Base-by-base conservation (phyloP, 345 rosid species). In the Ailanthus altissimus region DNA sequence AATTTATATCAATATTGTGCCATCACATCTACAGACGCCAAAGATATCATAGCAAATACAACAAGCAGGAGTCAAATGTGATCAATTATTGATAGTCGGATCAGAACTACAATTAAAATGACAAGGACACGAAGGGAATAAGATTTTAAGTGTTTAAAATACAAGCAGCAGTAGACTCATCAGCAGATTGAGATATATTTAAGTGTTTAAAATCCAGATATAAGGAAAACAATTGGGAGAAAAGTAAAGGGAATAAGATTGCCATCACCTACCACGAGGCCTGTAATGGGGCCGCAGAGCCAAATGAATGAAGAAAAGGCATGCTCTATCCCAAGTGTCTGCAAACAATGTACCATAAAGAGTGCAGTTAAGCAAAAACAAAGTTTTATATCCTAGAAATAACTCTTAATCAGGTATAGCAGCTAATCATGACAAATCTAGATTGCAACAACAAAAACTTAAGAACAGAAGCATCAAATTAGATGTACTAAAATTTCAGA, bases 271-370 rank as follows among this genome's bases (percentile, higher is more conserved):
- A 96, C 99, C 98, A 91, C 97, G 77, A 96, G 97, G 74, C 97
- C 99, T 72, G 99, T 91, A 66, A 96, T 91, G 2, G 97, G 99
- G 71, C 99, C 98, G 46, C 99, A 96, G 7, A 96, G 93, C 98
- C 98, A 92, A 84, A 96, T 96, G 78, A 92, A 96, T 3, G 99
- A 96, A 75, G 99, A 94, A 87, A 96, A 96, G 20, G 98, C 97
- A 73, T 96, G 99, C 26, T 84, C 83, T 42, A 92, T 90, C 70
- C 99, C 98, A 74, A 96, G 97, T 18, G 97, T 96, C 99, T 96
- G 97, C 90, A 90, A 32, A 46, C 28, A 79, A 83, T 64, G 73
- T 81, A 43, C 80, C 46, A 86, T 78, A 73, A 36, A 81, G 59
- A 82, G 75, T 36, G 71, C 32, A 43, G 62, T 77, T 76, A 82